Evolutionary conservation across 2,329 filamentous ascomycete genomes (phyloP), one percentile per base, ranked within the genome.

Genomic region (Alternaria brassicae): DNA sequence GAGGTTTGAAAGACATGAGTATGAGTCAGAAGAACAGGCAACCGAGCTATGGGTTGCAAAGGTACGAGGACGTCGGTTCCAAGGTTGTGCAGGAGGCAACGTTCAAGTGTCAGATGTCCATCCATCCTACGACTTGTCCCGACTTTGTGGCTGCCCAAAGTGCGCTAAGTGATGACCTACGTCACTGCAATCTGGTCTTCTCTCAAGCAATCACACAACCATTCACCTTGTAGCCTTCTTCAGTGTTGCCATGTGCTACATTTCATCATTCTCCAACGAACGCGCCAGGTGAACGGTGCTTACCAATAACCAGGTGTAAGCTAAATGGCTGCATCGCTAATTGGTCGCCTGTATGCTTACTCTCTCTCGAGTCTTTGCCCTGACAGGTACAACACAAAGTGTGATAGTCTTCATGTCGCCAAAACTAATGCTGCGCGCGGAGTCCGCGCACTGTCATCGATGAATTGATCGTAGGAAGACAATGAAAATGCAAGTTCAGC

Each of bases 1-100:
- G 61, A 62, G 59, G 66, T 71, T 65, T 68, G 62, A 71, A 63
- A 71, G 73, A 77, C 75, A 77, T 77, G 74, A 56, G 57, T 60
- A 48, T 56, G 57, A 73, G 69, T 75, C 69, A 71, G 60, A 71
- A 67, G 54, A 56, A 58, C 53, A 55, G 58, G 63, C 61, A 62
- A 58, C 55, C 41, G 44, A 62, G 27, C 32, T 61, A 21, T 41
- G 23, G 30, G 37, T 30, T 39, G 21, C n/a, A 17, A 47, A 58
- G 52, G 50, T 60, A 47, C 41, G 42, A 59, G 44, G 44, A 59
- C 45, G 42, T 41, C 41, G 28, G 53, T 37, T 17, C 34, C 34
- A 37, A 37, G 34, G 34, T 56, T 36, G 55, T 55, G 52, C 56
- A 50, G 52, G 37, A 60, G 56, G 54, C 53, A 54, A 28, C 44